A percentile compares a stretch with the other conserved stretches of the same genome.
These are phyloP conservation scores for Brassica nigra DNA, from an alignment of 345 rosid species.

Conservation along the genomic window DNA sequence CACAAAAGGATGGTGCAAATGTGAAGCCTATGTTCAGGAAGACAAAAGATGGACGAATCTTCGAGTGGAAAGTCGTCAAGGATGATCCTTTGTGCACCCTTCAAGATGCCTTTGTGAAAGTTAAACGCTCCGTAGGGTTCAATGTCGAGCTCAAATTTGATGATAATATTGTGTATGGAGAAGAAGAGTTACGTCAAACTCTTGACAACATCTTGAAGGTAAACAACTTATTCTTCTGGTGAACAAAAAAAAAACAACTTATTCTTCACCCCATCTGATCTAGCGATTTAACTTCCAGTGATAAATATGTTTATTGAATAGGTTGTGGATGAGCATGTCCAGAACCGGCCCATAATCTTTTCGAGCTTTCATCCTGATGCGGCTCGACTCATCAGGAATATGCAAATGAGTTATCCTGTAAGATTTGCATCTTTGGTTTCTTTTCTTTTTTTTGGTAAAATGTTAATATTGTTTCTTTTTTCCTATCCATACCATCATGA, in stretches of 20 bases:
- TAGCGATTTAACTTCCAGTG: not conserved
- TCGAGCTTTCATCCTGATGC: conserved; percentile 82
- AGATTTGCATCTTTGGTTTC: conserved; percentile 16
- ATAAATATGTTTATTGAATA: conserved; percentile 3
- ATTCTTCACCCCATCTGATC: conserved; percentile 5
- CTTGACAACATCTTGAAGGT: conserved; percentile 54
- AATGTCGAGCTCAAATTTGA: conserved; percentile 73
- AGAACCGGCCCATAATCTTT: conserved; percentile 51
- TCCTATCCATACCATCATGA: not conserved
- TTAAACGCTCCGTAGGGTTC: conserved; percentile 54
- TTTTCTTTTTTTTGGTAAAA: conserved; percentile 7
- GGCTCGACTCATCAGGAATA: conserved; percentile 49
- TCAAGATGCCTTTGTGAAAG: conserved; percentile 53
- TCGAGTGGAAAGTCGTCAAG: conserved; percentile 57
- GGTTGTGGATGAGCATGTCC: conserved; percentile 52
- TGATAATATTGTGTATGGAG: conserved; percentile 52
- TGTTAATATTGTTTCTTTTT: not conserved
- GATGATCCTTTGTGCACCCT: conserved; percentile 64
- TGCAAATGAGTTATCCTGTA: conserved; percentile 59
- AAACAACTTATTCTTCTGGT: not conserved
- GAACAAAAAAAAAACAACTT: not conserved
- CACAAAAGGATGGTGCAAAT: conserved; percentile 45
- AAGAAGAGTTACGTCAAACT: conserved; percentile 46
- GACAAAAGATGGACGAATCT: conserved; percentile 61
- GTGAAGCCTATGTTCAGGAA: conserved; percentile 54